phyloP scores from a whole-genome alignment of 257 asterid genomes.

The Handroanthus guayacan region DNA sequence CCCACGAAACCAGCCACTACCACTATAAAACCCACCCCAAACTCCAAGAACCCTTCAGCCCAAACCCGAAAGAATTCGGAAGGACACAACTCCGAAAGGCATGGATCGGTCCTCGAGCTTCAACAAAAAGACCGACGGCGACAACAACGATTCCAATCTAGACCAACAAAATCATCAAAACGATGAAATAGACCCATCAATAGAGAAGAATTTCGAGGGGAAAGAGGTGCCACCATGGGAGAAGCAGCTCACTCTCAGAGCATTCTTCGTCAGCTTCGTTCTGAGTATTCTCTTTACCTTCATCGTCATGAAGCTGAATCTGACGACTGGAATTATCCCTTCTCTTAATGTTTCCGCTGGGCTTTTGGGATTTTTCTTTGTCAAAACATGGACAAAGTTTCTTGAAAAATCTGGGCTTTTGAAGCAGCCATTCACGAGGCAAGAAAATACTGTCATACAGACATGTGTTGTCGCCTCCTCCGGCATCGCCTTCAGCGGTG shows the following conservation, averaged over 20 bases:
- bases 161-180: background rate
- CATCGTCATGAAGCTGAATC: constrained; percentile 89
- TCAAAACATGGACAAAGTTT: constrained; percentile 78
- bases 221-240: constrained; percentile 87
- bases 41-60: background rate
- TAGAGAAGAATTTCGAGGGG: constrained; percentile 78
- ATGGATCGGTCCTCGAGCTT: constrained; percentile 54
- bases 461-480: constrained; percentile 95
- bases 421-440: constrained; percentile 86
- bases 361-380: constrained; percentile 89
- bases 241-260: constrained; percentile 80
- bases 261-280: constrained; percentile 70
- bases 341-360: constrained; percentile 95
- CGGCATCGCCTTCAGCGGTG: constrained; percentile 98
- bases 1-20: background rate
- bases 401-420: constrained; percentile 73
- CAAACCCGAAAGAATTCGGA: background rate
- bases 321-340: constrained; percentile 93
- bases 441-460: constrained; percentile 93
- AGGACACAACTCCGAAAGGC: background rate
- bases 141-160: constrained; percentile 1
- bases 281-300: constrained; percentile 77
- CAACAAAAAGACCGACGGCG: constrained; percentile 51
- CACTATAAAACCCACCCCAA: background rate
- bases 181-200: constrained; percentile 44